Evolutionary conservation across 2,329 filamentous ascomycete species (phyloP).

Genomic region (Aspergillus fumigatiaffinis): DNA sequence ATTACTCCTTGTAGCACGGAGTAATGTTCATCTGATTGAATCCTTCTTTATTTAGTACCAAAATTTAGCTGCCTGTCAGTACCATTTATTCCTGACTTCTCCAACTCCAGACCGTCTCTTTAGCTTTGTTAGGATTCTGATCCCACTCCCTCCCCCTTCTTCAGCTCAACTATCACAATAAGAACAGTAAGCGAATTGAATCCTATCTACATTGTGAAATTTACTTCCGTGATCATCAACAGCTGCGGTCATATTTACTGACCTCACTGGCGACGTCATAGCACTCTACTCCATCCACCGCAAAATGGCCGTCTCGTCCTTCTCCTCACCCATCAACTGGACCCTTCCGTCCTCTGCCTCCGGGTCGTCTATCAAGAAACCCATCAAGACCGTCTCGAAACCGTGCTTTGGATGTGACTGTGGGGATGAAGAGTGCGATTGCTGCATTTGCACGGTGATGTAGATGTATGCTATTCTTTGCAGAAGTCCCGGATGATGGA

Average conservation of each 20-base stretch:
- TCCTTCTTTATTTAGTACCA: background rate
- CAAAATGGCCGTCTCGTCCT: constrained; percentile 18
- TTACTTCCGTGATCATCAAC: background rate
- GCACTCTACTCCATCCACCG: background rate
- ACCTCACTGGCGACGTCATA: background rate
- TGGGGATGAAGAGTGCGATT: constrained; percentile 40
- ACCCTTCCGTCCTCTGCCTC: constrained; percentile 34
- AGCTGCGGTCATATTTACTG: background rate
- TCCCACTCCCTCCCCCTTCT: background rate
- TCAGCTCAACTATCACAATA: background rate
- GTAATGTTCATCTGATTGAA: background rate
- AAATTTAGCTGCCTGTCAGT: background rate
- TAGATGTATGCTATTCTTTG: constrained; percentile 14
- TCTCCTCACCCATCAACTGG: constrained; percentile 26
- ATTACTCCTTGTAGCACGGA: background rate
- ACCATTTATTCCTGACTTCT: background rate
- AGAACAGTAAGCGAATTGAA: background rate
- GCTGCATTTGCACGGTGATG: constrained; percentile 41
- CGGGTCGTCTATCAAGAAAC: constrained; percentile 33
- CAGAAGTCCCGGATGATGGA: background rate
- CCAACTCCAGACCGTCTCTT: background rate
- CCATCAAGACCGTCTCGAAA: constrained; percentile 37
- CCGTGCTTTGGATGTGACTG: constrained; percentile 42
- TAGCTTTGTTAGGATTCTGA: background rate
- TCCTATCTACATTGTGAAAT: background rate